phyloP scores from a whole-genome alignment of 2,329 filamentous ascomycete genomes.

The Pleurostoma richardsiae region DNA sequence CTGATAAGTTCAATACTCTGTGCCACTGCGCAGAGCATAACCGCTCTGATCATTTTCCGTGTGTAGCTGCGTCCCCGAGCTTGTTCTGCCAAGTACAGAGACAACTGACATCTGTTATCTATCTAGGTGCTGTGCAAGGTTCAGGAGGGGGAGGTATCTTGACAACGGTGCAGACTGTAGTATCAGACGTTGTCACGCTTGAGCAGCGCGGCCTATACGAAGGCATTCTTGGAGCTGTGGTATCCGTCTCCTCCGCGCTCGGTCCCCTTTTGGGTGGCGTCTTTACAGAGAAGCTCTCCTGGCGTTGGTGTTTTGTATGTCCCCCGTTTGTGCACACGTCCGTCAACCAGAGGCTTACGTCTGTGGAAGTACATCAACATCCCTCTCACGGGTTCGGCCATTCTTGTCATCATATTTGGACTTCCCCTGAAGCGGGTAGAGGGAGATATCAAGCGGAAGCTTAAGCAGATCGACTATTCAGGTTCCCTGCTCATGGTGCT shows the following conservation, averaged over 20 bases:
- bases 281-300: slow-evolving; percentile 5
- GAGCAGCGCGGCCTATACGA: slow-evolving; percentile 9
- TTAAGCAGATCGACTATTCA: slow-evolving; percentile 8
- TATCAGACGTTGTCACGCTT: slow-evolving; percentile 10
- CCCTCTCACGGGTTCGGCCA: slow-evolving; percentile 7
- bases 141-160: slow-evolving; percentile 10
- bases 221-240: slow-evolving; percentile 9
- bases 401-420: slow-evolving; percentile 7
- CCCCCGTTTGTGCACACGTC: no score
- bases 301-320: slow-evolving; percentile 7
- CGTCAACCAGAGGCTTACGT: neutral
- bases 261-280: slow-evolving; percentile 7
- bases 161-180: slow-evolving; percentile 6
- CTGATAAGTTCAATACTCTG: slow-evolving; percentile 10
- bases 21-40: slow-evolving; percentile 7
- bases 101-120: neutral
- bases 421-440: slow-evolving; percentile 8
- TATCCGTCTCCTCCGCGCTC: slow-evolving; percentile 6
- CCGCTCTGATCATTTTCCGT: slow-evolving; percentile 10
- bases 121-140: slow-evolving; percentile 6
- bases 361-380: slow-evolving; percentile 9
- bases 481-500: slow-evolving; percentile 6
- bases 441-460: slow-evolving; percentile 5
- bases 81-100: no score
- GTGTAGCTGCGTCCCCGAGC: neutral